Conservation (phyloP, 1,284 basidiomycete genomes). For the Sporisorium scitamineum region DNA sequence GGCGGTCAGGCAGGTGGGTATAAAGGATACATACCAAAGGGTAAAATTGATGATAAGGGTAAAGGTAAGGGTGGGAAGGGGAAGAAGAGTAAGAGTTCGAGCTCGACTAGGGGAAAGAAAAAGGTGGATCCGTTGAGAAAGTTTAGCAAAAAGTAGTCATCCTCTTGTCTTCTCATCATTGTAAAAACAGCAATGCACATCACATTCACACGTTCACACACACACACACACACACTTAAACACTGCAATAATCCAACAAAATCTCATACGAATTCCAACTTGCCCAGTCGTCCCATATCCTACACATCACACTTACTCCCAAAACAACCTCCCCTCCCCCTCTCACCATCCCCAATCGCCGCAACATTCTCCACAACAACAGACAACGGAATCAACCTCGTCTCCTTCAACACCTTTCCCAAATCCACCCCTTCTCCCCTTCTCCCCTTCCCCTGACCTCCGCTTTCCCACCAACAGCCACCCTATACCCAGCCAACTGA, state of each 20-base stretch:
- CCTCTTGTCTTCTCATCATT: too few relatives aligned
- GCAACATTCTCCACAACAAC: neutral
- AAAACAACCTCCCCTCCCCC: neutral
- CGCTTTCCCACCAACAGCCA: neutral
- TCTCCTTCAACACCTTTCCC: neutral
- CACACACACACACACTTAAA: neutral
- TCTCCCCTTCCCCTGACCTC: neutral
- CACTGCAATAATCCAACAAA: neutral
- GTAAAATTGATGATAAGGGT: slow-evolving; percentile 15
- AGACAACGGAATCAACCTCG: neutral
- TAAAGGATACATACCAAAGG: slow-evolving; percentile 41
- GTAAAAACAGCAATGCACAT: neutral
- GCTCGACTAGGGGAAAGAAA: slow-evolving; percentile 25
- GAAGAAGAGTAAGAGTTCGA: slow-evolving; percentile 15
- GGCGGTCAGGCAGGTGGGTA: neutral
- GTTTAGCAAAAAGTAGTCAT: slow-evolving; percentile 48
- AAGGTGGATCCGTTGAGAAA: slow-evolving; percentile 58
- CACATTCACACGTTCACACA: too few relatives aligned
- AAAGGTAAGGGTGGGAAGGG: slow-evolving; percentile 12
- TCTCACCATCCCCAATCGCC: neutral
- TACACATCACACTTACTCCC: neutral
- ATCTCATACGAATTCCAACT: too few relatives aligned
- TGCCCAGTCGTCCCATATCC: neutral
- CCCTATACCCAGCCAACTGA: slow-evolving; percentile 42
- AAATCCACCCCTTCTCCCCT: neutral